Evolutionary conservation across 768 basidiomycete species (phyloP).

Genomic region (Rhodotorula sphaerocarpa): DNA sequence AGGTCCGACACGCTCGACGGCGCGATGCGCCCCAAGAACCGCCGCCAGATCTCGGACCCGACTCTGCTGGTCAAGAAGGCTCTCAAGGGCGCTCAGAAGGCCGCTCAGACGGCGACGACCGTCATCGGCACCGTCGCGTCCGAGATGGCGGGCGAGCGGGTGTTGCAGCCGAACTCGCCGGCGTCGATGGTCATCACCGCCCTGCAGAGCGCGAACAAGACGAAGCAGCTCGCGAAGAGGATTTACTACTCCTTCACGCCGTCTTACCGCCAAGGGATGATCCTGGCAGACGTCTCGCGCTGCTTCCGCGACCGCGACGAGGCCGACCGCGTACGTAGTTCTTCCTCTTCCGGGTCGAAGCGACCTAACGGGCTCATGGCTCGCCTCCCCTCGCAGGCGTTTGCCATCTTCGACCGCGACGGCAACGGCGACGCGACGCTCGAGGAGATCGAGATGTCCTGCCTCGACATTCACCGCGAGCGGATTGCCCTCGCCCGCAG

Average conservation of each 20-base stretch:
- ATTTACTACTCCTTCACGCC: conserved; percentile 77
- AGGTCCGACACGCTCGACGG: conserved; percentile 57
- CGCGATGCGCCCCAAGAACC: conserved; percentile 44
- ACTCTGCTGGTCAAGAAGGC: conserved; percentile 61
- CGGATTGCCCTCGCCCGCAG: conserved; percentile 72
- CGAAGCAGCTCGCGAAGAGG: conserved; percentile 66
- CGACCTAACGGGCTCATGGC: too few relatives aligned
- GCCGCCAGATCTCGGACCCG: conserved; percentile 48
- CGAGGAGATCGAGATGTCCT: conserved; percentile 55
- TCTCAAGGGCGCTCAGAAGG: conserved; percentile 58
- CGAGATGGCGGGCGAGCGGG: conserved; percentile 54
- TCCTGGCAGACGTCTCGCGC: conserved; percentile 60
- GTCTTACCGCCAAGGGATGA: conserved; percentile 54
- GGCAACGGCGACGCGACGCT: conserved; percentile 48
- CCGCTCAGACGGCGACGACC: conserved; percentile 75
- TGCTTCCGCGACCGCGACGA: conserved; percentile 60
- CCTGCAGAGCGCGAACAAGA: conserved; percentile 70
- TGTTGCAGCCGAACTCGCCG: conserved; percentile 68
- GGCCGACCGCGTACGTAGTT: conserved; percentile 28
- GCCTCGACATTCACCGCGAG: conserved; percentile 73
- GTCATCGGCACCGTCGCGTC: conserved; percentile 57
- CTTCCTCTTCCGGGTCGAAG: neutral
- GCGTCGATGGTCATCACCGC: conserved; percentile 58
- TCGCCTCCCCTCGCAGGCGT: conserved; percentile 43
- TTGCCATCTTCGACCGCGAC: conserved; percentile 47